Percentiles rank a stretch among this genome's conserved stretches.
Conservation (phyloP, 805 yeast genomes). For the Alloascoidea africana region DNA sequence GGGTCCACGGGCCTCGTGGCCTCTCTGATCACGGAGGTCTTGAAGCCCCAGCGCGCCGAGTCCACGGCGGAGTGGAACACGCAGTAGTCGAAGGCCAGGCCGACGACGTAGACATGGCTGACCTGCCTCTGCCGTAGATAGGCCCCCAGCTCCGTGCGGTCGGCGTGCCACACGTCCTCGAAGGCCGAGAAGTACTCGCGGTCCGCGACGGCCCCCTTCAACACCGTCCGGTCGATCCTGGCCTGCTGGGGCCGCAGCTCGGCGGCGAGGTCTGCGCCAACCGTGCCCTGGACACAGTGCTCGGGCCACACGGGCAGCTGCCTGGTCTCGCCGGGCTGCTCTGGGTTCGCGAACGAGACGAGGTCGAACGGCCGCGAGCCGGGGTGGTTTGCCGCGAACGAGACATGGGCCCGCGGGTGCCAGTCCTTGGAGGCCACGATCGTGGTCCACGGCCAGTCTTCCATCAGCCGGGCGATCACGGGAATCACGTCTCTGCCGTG, state of each 20-base stretch:
- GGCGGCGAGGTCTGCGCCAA: slow-evolving; percentile 49
- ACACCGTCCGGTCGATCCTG: slow-evolving; percentile 28
- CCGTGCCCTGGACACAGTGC: slow-evolving; percentile 66
- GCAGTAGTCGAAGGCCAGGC: slow-evolving; percentile 80
- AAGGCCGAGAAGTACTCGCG: slow-evolving; percentile 85
- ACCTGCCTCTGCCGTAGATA: slow-evolving; percentile 31
- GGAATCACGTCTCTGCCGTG: slow-evolving; percentile 46
- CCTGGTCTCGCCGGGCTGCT: slow-evolving; percentile 15
- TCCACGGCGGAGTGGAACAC: slow-evolving; percentile 69
- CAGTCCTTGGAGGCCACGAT: slow-evolving; percentile 73
- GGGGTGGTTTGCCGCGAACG: slow-evolving; percentile 64
- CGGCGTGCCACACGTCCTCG: slow-evolving; percentile 59
- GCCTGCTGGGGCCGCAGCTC: slow-evolving; percentile 22
- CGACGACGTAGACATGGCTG: slow-evolving; percentile 55
- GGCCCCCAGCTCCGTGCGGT: slow-evolving; percentile 48
- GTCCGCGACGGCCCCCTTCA: slow-evolving; percentile 58
- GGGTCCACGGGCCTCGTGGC: slow-evolving; percentile 41
- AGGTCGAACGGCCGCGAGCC: slow-evolving; percentile 32
- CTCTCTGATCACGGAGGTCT: slow-evolving; percentile 43
- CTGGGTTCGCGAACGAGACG: slow-evolving; percentile 35
- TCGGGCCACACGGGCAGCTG: slow-evolving; percentile 70
- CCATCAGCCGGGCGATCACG: slow-evolving; percentile 31
- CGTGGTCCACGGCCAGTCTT: slow-evolving; percentile 35
- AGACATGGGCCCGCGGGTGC: slow-evolving; percentile 70
- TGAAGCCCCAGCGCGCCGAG: slow-evolving; percentile 43